phyloP scores from a whole-genome alignment of 2,329 filamentous ascomycete genomes.

The Zymoseptoria ardabiliae region DNA sequence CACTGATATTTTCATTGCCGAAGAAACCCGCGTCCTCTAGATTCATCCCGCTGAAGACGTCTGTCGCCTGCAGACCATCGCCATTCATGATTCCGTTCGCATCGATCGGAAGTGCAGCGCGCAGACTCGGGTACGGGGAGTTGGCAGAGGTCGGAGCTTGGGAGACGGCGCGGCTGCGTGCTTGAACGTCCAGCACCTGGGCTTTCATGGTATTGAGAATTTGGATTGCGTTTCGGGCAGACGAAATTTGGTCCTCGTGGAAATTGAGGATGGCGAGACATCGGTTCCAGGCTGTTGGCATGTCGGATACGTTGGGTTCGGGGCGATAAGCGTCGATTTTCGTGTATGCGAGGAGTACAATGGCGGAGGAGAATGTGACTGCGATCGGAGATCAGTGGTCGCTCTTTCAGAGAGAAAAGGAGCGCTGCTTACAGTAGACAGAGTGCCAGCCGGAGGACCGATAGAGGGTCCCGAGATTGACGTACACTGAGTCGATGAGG shows the following conservation, averaged over 20 bases:
- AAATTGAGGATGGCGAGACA: slow-evolving; percentile 18
- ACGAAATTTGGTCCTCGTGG: slow-evolving; percentile 20
- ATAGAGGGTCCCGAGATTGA: slow-evolving; percentile 24
- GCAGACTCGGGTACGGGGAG: neutral
- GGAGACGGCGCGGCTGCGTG: slow-evolving; percentile 3
- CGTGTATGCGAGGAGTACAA: slow-evolving; percentile 19
- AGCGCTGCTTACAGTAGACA: slow-evolving; percentile 12
- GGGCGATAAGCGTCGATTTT: slow-evolving; percentile 10
- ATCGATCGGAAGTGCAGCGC: neutral
- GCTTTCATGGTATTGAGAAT: slow-evolving; percentile 19
- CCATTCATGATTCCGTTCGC: neutral
- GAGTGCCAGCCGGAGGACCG: slow-evolving; percentile 21
- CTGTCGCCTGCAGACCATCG: neutral
- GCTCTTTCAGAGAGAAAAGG: neutral
- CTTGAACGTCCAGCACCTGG: slow-evolving; percentile 6
- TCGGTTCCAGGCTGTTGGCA: slow-evolving; percentile 17
- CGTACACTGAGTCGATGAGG: slow-evolving; percentile 31
- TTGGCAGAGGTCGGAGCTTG: neutral
- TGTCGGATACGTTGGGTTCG: slow-evolving; percentile 4
- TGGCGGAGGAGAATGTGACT: slow-evolving; percentile 20
- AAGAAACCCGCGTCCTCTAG: slow-evolving; percentile 18
- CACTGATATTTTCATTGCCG: slow-evolving; percentile 18
- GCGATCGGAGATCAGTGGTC: neutral
- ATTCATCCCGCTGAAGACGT: slow-evolving; percentile 2
- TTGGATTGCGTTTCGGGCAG: slow-evolving; percentile 17